Base-by-base conservation (phyloP, 2,329 filamentous ascomycete species). In the Tolypocladium tundrense region DNA sequence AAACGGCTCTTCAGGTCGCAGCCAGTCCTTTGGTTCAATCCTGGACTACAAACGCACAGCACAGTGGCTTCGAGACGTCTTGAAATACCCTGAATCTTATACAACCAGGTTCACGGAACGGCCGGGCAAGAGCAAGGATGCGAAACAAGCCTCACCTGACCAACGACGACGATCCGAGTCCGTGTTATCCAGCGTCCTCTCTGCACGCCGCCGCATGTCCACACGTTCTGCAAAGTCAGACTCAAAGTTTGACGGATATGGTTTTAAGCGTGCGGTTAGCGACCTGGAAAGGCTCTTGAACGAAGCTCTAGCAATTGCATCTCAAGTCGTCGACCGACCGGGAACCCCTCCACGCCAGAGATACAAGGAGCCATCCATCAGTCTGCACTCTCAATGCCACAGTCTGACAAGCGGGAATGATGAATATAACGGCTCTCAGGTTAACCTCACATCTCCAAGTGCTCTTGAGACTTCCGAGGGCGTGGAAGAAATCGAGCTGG, bases 201-300 rank as follows among this genome's bases (percentile, higher is more conserved):
- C 61, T 24, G 62, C 63, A 27, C 62, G 63, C 33, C 60, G 54
- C 40, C 60, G 58, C 37, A 59, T 60, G 19, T 64, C 65, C 19
- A 55, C 57, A 9, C 43, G 62, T 10, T 65, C 66, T 31, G 60
- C 62, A 14, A 63, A 59, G 13, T 62, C 62, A n/a, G 61, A 65
- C 19, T 56, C 62, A 9, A 64, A 56, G 10, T 60, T 70, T 39
- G 68, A 72, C 43, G 63, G 64, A 3, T 39, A 60, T 31, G 57
- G 60, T 9, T 74, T 78, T 60, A 71, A 69, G 50, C 68, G 64
- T 7, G 70, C 73, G 3, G 67, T 78, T 41, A 68, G 67, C 41
- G 73, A 79, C 58, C 67, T 81, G 33, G 77, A 81, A 59, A 68
- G 72, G 31, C 71, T 81, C 21, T 63, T 81, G 7, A 73, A 69